phyloP scores from a whole-genome alignment of 1,284 basidiomycete genomes.

The Tetrapyrgos nigripes region DNA sequence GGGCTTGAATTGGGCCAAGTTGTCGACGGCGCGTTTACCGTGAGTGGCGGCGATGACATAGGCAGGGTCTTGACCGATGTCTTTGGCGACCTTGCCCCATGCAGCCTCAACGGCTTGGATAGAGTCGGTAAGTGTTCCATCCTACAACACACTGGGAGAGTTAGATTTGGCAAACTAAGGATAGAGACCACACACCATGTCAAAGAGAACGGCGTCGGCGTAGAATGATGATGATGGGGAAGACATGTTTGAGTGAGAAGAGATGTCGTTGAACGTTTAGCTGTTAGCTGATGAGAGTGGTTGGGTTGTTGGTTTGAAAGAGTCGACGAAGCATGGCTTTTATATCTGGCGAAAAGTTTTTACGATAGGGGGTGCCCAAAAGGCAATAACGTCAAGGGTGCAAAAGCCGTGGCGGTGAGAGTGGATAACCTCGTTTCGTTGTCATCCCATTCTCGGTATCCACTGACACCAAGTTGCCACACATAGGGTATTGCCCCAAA shows the following conservation, averaged over 20 bases:
- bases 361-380: too few relatives aligned
- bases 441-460: too few relatives aligned
- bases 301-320: too few relatives aligned
- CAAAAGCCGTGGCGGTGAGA: too few relatives aligned
- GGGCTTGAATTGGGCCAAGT: constrained; percentile 66
- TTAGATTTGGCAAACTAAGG: constrained; percentile 19
- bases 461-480: too few relatives aligned
- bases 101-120: constrained; percentile 82
- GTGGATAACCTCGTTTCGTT: too few relatives aligned
- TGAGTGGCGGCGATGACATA: constrained; percentile 77
- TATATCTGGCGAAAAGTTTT: too few relatives aligned
- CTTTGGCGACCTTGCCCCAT: constrained; percentile 77
- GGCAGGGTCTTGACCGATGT: constrained; percentile 70
- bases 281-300: too few relatives aligned
- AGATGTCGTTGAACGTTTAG: too few relatives aligned
- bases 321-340: too few relatives aligned
- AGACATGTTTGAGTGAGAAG: constrained; percentile 1
- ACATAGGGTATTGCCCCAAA: too few relatives aligned
- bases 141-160: constrained; percentile 43
- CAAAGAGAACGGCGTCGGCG: constrained; percentile 73
- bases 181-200: constrained; percentile 60
- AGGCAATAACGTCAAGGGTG: too few relatives aligned
- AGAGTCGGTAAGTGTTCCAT: constrained; percentile 78
- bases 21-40: constrained; percentile 76
- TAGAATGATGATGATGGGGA: constrained; percentile 40